These are phyloP conservation scores for Rosa persica DNA, from an alignment of 306 rosid species.

Conservation along the genomic window DNA sequence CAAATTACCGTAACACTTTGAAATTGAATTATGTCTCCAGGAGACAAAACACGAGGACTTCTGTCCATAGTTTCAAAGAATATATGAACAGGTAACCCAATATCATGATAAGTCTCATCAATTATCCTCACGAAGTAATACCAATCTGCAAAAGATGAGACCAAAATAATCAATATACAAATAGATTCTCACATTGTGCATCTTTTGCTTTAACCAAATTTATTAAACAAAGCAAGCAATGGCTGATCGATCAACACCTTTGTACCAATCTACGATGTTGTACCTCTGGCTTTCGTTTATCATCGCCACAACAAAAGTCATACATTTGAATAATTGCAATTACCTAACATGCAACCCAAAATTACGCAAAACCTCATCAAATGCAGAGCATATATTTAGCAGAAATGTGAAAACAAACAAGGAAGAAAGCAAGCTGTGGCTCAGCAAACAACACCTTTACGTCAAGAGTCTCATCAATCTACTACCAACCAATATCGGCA, in stretches of 20 bases:
- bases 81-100: constrained; percentile 45
- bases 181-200: background rate
- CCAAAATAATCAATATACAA: constrained; percentile 12
- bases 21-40: constrained; percentile 67
- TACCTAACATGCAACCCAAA: background rate
- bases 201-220: background rate
- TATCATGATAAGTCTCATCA: constrained; percentile 43
- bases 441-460: constrained; percentile 59
- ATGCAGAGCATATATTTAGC: background rate
- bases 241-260: background rate
- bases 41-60: constrained; percentile 51
- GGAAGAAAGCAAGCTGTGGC: constrained; percentile 39
- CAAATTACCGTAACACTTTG: constrained; percentile 43
- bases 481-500: constrained; percentile 66
- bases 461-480: constrained; percentile 56
- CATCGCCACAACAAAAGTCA: background rate
- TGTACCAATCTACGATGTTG: background rate
- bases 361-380: background rate
- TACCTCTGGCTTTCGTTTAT: background rate
- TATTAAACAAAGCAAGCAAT: background rate
- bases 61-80: constrained; percentile 42
- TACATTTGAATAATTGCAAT: background rate
- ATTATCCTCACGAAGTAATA: constrained; percentile 45
- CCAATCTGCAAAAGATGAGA: constrained; percentile 51
- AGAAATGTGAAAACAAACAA: background rate